phyloP scores from a whole-genome alignment of 495 filamentous ascomycete genomes.

The Penicillium crystallinum region DNA sequence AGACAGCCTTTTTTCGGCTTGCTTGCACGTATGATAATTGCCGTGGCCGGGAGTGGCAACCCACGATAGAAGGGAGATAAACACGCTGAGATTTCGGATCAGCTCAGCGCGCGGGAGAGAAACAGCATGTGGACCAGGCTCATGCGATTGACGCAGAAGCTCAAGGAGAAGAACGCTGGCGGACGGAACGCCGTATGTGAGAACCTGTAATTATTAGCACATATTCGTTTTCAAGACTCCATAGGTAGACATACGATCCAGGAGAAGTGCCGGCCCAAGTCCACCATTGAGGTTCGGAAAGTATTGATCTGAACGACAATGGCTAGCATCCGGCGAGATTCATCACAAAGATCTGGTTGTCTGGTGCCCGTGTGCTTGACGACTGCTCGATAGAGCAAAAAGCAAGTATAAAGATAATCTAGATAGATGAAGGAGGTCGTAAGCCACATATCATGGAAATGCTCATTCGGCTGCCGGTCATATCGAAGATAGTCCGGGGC shows the following conservation, averaged over 20 bases:
- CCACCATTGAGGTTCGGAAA: conserved; percentile 42
- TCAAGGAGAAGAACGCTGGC: conserved; percentile 59
- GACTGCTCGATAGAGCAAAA: conserved; percentile 53
- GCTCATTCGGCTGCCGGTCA: conserved; percentile 27
- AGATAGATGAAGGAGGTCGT: conserved; percentile 39
- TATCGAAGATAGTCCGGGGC: conserved; percentile 32
- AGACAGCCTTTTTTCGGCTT: conserved; percentile 40
- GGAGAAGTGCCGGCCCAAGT: conserved; percentile 48
- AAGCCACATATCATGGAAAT: conserved; percentile 23
- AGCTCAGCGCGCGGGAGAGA: conserved; percentile 53
- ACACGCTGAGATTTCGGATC: conserved; percentile 59
- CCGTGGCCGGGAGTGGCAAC: conserved; percentile 48
- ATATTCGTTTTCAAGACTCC: conserved; percentile 7
- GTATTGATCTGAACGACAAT: conserved; percentile 43
- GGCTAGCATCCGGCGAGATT: conserved; percentile 48
- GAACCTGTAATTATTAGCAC: conserved; percentile 31
- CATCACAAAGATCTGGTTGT: conserved; percentile 46
- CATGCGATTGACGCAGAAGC: conserved; percentile 52
- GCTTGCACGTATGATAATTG: conserved; percentile 49
- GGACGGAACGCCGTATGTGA: conserved; percentile 51
- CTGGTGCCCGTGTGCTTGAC: conserved; percentile 47
- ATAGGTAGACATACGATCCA: conserved; percentile 47
- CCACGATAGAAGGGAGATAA: conserved; percentile 54
- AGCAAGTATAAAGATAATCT: conserved; percentile 52
- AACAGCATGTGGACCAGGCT: conserved; percentile 26